phyloP scores from a whole-genome alignment of 2,329 filamentous ascomycete species.

The Lizonia empirigonia region DNA sequence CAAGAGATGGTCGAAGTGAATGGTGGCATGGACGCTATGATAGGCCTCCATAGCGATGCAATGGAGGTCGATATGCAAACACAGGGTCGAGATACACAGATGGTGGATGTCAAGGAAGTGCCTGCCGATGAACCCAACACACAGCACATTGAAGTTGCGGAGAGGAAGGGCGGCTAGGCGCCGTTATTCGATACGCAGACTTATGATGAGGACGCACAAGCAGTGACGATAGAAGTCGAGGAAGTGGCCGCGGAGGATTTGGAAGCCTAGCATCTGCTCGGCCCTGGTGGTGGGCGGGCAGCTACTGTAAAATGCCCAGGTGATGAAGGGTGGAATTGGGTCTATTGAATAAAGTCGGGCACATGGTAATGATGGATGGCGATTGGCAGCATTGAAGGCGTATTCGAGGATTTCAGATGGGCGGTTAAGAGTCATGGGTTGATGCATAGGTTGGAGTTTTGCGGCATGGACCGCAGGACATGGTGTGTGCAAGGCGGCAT shows the following conservation, averaged over 20 bases:
- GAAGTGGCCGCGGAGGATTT: background rate
- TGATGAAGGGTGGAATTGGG: too few relatives aligned
- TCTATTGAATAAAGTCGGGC: too few relatives aligned
- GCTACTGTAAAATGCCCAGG: background rate
- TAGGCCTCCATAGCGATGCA: conserved; percentile 26
- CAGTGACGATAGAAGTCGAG: background rate
- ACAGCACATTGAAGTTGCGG: conserved; percentile 33
- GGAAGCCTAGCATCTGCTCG: background rate
- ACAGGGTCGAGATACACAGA: conserved; percentile 25
- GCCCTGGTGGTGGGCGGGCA: background rate
- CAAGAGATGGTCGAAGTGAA: conserved; percentile 38
- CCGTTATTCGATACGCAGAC: background rate
- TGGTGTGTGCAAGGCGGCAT: background rate
- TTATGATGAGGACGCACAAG: background rate
- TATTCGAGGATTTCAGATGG: background rate
- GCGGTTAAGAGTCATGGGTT: background rate
- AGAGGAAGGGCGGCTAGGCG: conserved; percentile 33
- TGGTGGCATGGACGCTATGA: conserved; percentile 28
- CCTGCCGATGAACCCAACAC: conserved; percentile 14
- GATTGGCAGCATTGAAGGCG: background rate
- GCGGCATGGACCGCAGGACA: background rate
- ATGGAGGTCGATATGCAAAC: conserved; percentile 12
- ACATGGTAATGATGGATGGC: background rate
- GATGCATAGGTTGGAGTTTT: background rate
- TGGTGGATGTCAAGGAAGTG: conserved; percentile 33